Evolutionary conservation across 2,329 filamentous ascomycete species (phyloP), one percentile per base, ranked within the genome.

Genomic region (Exophiala bonariae): DNA sequence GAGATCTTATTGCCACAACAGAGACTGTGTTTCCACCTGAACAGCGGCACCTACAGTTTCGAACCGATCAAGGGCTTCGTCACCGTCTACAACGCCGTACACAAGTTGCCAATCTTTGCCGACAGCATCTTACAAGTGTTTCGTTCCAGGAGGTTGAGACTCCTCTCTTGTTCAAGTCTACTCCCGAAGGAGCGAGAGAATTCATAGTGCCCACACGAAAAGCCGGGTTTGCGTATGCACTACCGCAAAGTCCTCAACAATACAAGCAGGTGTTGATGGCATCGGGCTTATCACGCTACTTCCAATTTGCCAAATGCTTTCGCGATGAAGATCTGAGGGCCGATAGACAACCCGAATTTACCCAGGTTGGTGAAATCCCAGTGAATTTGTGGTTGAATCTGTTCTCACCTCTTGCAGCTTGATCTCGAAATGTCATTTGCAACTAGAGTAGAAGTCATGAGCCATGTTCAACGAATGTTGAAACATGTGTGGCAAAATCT

Each of bases 201-300:
- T 99, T 99, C 54, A 68, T 99, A 4, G 92, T 99, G 3, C 93
- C 93, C 0, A 95, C 91, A 1, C 78, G 93, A 20, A 80, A 78
- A 28, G 77, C 76, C 1, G 89, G 89, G 0, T 73, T 83, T 50
- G 90, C 89, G 3, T 99, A 97, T 66, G 93, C 93, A 7, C 74
- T 99, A 16, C 91, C 91, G 0, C 95, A 99, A 66, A 97, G 92
- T 56, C 93, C 93, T 0, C 93, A 99, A 66, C 93, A 99, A 66
- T 99, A 97, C 65, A 99, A 99, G 71, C 93, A 99, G 71, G 88
- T 96, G 2, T 78, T 99, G 33, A 97, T 99, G 90, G 88, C 90
- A 0, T 87, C 87, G 51, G 92, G 92, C 0, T 79, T 96, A 9
- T 72, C 77, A 1, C 81, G 79, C 32, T 99, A 99, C 65, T 95